These are phyloP conservation scores for Cyberlindnera mycetangii DNA, from an alignment of 805 yeast genomes.

Conservation along the genomic window DNA sequence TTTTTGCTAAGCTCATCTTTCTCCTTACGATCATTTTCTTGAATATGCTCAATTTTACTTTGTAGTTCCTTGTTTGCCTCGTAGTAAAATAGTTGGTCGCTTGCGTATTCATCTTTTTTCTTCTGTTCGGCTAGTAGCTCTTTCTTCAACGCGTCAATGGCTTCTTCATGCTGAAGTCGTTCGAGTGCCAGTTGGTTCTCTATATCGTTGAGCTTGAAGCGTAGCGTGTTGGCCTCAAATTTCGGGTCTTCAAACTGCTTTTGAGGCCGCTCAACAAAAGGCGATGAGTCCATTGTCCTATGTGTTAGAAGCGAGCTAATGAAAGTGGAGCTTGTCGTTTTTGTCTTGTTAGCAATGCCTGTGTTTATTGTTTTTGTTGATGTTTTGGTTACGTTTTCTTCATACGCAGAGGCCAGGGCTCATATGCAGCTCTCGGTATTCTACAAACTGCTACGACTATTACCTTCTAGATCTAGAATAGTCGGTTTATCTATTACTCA, in stretches of 20 bases:
- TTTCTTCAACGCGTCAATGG: conserved; percentile 28
- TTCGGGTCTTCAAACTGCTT: conserved; percentile 3
- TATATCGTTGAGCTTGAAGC: conserved; percentile 36
- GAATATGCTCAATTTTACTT: conserved; percentile 25
- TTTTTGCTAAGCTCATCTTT: conserved; percentile 25
- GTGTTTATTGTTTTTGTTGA: neutral
- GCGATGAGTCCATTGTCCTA: conserved; percentile 28
- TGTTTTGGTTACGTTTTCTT: neutral
- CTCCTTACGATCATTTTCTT: conserved; percentile 24
- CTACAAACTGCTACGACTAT: no score
- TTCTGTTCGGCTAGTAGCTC: conserved; percentile 21
- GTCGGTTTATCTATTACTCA: neutral
- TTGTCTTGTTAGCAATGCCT: no score
- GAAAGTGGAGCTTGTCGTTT: no score
- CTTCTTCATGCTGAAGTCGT: conserved; percentile 31
- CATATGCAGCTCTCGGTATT: neutral
- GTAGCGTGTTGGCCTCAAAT: conserved; percentile 28
- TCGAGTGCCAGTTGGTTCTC: conserved; percentile 38
- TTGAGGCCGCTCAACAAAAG: conserved; percentile 35
- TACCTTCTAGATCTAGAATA: no score
- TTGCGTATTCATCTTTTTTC: conserved; percentile 18
- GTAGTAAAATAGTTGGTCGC: conserved; percentile 37
- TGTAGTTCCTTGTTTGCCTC: conserved; percentile 32
- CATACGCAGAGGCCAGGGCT: neutral
- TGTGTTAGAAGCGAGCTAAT: no score